Base-by-base conservation (phyloP, 1,139 yeast genomes). In the Sugiyamaella sp. region DNA sequence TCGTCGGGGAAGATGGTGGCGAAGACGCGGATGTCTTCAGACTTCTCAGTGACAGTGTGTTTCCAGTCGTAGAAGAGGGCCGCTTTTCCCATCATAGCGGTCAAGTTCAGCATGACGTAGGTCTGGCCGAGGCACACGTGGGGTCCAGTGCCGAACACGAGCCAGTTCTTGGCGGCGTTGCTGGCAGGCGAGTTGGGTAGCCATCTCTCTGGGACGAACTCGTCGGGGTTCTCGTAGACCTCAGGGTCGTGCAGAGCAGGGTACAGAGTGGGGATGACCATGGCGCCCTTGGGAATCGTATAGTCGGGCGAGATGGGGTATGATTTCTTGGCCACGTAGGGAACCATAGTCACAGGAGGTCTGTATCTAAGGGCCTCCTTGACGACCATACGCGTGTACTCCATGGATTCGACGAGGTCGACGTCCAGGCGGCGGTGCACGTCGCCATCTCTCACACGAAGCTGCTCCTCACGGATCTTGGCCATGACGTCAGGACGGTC, bases 1-100 rank as follows among this genome's bases (percentile, higher is more conserved):
- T 93, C 99, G 71, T 89, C 84, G 33, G 99, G 99, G 87, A 93
- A 93, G 68, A 93, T 90, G 25, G 99, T 93, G 35, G 99, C 99
- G 71, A 93, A 93, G 39, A 93, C 98, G 68, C 90, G 89, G 66
- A 93, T 89, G 67, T 89, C 85, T 74, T 93, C 99, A 60, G 95
- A 85, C 65, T 84, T 75, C 43, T 84, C 86, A 22, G 99, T 93
- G 53, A 85, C 82, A 64, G 84, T 81, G 71, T 93, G 99, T 57
- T 80, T 73, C 74, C 93, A 81, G 70, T 93, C 93, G 53, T 91
- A 80, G 63, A 80, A 75, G 81, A 93, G 73, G 41, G 87, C 80
- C 54, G 88, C 90, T 71, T 91, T 91, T 68, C 99, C 99, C 69
- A 93, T 81, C 79, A 91, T 78, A 44, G 89, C 90, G 17, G 95